A percentile compares a stretch with the other conserved stretches of the same genome.
These are phyloP conservation scores for Apiotrichum montevideense DNA, from an alignment of 1,284 basidiomycete genomes.

Conservation along the genomic window DNA sequence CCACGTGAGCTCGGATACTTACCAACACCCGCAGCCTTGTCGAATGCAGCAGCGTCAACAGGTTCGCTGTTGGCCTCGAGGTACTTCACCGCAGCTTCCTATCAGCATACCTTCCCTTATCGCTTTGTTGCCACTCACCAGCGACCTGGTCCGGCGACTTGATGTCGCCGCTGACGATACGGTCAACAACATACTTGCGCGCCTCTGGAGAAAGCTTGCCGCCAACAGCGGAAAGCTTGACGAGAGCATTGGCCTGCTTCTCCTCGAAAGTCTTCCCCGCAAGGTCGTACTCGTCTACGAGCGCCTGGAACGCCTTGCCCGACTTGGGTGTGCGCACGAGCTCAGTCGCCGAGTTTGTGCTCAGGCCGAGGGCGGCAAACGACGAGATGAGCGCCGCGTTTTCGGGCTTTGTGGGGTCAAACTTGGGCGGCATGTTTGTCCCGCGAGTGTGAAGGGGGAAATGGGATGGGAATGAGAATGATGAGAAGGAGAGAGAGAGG, in stretches of 20 bases:
- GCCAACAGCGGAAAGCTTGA: constrained; percentile 62
- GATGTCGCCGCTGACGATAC: constrained; percentile 65
- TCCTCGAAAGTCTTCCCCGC: constrained; percentile 58
- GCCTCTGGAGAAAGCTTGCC: constrained; percentile 58
- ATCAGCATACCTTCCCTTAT: background rate
- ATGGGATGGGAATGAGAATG: background rate
- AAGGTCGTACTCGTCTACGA: constrained; percentile 61
- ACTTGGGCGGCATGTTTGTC: constrained; percentile 50
- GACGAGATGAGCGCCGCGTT: constrained; percentile 55
- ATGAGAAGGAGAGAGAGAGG: background rate
- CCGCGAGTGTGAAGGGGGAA: background rate
- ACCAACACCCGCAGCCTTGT: constrained; percentile 84
- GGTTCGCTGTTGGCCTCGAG: constrained; percentile 59
- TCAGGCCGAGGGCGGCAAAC: constrained; percentile 74
- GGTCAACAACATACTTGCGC: constrained; percentile 61
- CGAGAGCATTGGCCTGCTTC: constrained; percentile 69
- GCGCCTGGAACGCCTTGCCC: constrained; percentile 61
- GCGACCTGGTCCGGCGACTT: constrained; percentile 80
- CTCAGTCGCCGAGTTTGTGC: constrained; percentile 72
- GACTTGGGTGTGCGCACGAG: constrained; percentile 73
- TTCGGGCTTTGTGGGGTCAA: constrained; percentile 51
- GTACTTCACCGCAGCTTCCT: constrained; percentile 70
- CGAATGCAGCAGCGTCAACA: constrained; percentile 67
- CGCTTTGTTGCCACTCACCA: constrained; percentile 53
- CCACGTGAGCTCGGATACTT: constrained; percentile 38